Conservation (phyloP, 108 stramenopile species). For the Nannochloropsis salina region DNA sequence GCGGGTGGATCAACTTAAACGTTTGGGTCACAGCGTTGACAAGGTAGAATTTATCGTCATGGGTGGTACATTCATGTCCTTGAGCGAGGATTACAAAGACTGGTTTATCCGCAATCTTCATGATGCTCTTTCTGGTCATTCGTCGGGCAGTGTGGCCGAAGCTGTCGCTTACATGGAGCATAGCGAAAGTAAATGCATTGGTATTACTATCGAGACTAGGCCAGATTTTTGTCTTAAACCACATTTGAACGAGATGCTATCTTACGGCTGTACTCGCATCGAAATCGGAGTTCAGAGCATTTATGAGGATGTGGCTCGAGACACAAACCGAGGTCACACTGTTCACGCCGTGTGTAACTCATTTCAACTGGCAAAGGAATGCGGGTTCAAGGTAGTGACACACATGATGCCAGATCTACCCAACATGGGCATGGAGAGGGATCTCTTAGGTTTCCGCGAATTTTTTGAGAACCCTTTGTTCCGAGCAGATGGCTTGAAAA, state of each 20-base stretch:
- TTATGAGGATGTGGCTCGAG: constrained; percentile 80
- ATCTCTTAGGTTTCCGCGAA: constrained; percentile 76
- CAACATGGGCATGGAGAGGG: constrained; percentile 82
- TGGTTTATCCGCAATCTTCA: constrained; percentile 87
- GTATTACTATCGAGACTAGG: constrained; percentile 90
- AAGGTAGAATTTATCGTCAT: constrained; percentile 53
- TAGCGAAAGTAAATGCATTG: constrained; percentile 60
- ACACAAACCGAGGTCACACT: constrained; percentile 91
- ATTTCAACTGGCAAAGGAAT: constrained; percentile 88
- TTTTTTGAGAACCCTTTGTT: constrained; percentile 88
- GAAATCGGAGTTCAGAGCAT: constrained; percentile 92
- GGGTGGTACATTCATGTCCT: constrained; percentile 63
- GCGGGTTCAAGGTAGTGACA: constrained; percentile 89
- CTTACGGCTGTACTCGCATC: constrained; percentile 91
- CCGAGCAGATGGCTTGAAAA: constrained; percentile 84
- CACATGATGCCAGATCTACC: constrained; percentile 95
- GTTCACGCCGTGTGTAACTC: constrained; percentile 81
- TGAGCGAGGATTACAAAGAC: constrained; percentile 83
- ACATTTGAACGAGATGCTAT: constrained; percentile 83
- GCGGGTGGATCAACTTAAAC: constrained; percentile 70
- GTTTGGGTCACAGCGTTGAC: constrained; percentile 58
- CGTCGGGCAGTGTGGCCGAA: constrained; percentile 70
- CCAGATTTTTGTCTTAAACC: constrained; percentile 91
- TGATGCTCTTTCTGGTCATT: constrained; percentile 81
- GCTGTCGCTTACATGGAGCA: constrained; percentile 81